Percentiles rank a stretch among this genome's conserved stretches.
phyloP scores from a whole-genome alignment of 768 basidiomycete species.

The Tulasnella sp. region DNA sequence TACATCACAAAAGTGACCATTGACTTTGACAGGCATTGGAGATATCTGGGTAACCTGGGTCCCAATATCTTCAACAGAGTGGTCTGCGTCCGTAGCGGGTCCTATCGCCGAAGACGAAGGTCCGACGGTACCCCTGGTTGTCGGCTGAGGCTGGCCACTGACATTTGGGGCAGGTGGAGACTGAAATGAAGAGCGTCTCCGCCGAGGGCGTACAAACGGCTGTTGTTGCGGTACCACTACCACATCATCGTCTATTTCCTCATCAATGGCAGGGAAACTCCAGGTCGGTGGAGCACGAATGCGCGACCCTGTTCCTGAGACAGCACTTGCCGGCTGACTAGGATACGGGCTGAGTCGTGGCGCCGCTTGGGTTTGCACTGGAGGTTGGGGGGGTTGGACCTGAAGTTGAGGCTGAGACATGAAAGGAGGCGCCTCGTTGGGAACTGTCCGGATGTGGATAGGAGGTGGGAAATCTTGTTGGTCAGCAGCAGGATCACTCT shows the following conservation, averaged over 20 bases:
- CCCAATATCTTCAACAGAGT: too few relatives aligned
- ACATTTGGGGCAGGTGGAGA: too few relatives aligned
- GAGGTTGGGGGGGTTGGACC: not conserved
- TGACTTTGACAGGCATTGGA: too few relatives aligned
- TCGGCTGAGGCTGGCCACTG: too few relatives aligned
- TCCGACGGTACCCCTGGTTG: too few relatives aligned
- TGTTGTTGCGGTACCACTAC: not conserved
- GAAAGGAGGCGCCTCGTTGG: not conserved
- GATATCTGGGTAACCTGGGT: too few relatives aligned
- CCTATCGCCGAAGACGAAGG: too few relatives aligned
- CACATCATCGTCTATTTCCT: conserved; percentile 6
- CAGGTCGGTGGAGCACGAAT: not conserved
- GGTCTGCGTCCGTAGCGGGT: too few relatives aligned
- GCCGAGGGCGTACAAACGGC: not conserved
- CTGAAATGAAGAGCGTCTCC: not conserved
- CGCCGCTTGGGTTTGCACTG: not conserved
- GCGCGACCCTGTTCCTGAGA: not conserved
- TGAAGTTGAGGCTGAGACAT: not conserved
- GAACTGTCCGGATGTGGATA: not conserved
- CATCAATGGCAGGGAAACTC: conserved; percentile 13
- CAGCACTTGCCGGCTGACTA: not conserved
- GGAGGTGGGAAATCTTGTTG: conserved; percentile 2
- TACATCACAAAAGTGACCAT: too few relatives aligned
- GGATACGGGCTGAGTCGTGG: not conserved
- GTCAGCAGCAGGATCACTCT: too few relatives aligned